Conservation (phyloP, 495 filamentous ascomycete genomes). For the Tricharina praecox region DNA sequence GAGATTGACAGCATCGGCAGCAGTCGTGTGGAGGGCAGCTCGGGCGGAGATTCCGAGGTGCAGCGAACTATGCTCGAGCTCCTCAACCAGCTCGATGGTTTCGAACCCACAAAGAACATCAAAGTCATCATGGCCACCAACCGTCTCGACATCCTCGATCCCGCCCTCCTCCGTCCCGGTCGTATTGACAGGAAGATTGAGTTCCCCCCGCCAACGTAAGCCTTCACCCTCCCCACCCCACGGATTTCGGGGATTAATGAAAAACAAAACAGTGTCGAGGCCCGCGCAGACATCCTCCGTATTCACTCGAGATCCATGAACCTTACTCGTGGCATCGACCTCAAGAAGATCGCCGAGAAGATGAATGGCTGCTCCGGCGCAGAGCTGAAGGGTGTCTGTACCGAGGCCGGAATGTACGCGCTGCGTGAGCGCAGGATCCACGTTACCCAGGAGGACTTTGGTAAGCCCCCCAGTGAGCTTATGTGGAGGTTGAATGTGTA, state of each 20-base stretch:
- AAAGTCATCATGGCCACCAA: slow-evolving; percentile 99
- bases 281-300: slow-evolving; percentile 88
- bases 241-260: too few relatives aligned
- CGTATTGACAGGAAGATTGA: slow-evolving; percentile 99
- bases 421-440: slow-evolving; percentile 88
- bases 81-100: slow-evolving; percentile 94
- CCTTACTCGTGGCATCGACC: slow-evolving; percentile 89
- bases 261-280: slow-evolving; percentile 72
- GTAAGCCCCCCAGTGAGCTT: slow-evolving; percentile 9
- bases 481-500: not conserved
- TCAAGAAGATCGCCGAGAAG: slow-evolving; percentile 97
- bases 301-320: slow-evolving; percentile 98
- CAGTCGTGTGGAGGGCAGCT: slow-evolving; percentile 85
- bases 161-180: slow-evolving; percentile 79
- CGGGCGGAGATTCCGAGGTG: slow-evolving; percentile 94
- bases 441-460: slow-evolving; percentile 98
- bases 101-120: slow-evolving; percentile 99
- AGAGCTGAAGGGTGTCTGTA: slow-evolving; percentile 85
- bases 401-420: slow-evolving; percentile 98
- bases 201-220: slow-evolving; percentile 83
- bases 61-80: slow-evolving; percentile 98
- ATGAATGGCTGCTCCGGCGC: slow-evolving; percentile 98
- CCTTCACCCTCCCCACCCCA: too few relatives aligned
- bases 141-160: slow-evolving; percentile 90
- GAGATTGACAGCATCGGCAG: slow-evolving; percentile 99